phyloP scores from a whole-genome alignment of 495 filamentous ascomycete species.

The Poronia punctata region DNA sequence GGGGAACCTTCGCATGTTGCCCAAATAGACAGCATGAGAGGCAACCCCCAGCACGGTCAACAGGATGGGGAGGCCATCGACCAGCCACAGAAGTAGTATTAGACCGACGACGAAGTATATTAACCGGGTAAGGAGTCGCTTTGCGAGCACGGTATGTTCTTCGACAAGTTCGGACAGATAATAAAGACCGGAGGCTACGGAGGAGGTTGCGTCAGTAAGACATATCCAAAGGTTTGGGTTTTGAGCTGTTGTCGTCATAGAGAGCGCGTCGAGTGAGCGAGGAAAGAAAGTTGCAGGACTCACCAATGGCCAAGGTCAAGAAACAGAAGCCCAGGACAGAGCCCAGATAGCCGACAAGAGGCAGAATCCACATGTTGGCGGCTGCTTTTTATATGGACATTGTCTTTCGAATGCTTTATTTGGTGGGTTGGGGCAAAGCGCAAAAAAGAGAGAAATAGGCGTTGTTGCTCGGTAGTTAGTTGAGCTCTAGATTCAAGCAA shows the following conservation, averaged over 20 bases:
- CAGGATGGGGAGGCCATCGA: conserved; percentile 77
- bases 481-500: no score
- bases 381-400: conserved; percentile 9
- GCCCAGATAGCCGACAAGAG: conserved; percentile 82
- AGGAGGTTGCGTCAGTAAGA: conserved; percentile 7
- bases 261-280: not conserved
- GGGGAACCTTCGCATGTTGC: conserved; percentile 82
- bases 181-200: conserved; percentile 84
- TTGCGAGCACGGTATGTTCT: conserved; percentile 89
- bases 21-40: conserved; percentile 81
- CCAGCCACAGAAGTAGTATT: conserved; percentile 64
- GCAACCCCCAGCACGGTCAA: conserved; percentile 68
- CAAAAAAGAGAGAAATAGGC: no score
- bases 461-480: no score
- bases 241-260: not conserved
- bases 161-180: conserved; percentile 97
- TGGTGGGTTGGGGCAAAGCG: not conserved
- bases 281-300: conserved; percentile 8
- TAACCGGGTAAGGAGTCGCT: conserved; percentile 71
- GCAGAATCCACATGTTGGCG: conserved; percentile 78
- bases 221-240: not conserved
- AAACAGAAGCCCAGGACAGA: conserved; percentile 85
- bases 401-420: not conserved
- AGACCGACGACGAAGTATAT: conserved; percentile 78
- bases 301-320: conserved; percentile 90